Base-by-base conservation (phyloP, 2,329 filamentous ascomycete species). In the Venturia effusa region DNA sequence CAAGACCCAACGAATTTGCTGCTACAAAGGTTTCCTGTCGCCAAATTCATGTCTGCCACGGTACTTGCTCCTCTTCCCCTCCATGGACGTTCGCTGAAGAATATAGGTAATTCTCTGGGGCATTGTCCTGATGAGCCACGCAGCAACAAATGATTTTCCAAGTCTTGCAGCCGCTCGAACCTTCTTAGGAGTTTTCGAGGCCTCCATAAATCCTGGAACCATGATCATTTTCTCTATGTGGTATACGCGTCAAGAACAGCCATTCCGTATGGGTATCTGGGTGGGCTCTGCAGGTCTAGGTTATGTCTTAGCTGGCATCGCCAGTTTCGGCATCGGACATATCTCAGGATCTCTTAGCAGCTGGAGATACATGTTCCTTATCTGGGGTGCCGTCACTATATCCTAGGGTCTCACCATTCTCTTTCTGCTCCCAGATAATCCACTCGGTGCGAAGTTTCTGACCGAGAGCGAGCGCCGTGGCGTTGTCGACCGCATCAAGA, bases 301-400 rank as follows among this genome's bases (percentile, higher is more conserved):
- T 7, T 54, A 54, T 11, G 24, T 54, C 27, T 32, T 54, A 54
- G 48, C 48, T 19, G 48, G 57, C 1, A 60, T 60, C 32, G 57
- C 48, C 67, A 80, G 79, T 70, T 81, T 80, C 64, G 79, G 75
- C 4, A 68, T 82, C 2, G 79, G 79, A 0, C 75, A 76, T 8
- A 75, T 81, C 64, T 70, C 73, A 27, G 75, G 75, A 27, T 55
- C 45, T 0, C 66, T 76, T 6, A 72, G 72, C 1, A 73, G 76
- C 1, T 63, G 61, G 45, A 54, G 45, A 54, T 34, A 59, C 48
- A 71, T 75, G 34, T 75, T 75, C 67, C 71, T 69, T 43, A 71
- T 75, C 34, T 64, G 75, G 4, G 74, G 70, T 59, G 73, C 74
- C 3, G 67, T 66, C 5, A 75, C 74, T 2, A 69, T 69, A n/a